Evolutionary conservation across 768 basidiomycete genomes (phyloP).

Genomic region (Trametopsis cervina): DNA sequence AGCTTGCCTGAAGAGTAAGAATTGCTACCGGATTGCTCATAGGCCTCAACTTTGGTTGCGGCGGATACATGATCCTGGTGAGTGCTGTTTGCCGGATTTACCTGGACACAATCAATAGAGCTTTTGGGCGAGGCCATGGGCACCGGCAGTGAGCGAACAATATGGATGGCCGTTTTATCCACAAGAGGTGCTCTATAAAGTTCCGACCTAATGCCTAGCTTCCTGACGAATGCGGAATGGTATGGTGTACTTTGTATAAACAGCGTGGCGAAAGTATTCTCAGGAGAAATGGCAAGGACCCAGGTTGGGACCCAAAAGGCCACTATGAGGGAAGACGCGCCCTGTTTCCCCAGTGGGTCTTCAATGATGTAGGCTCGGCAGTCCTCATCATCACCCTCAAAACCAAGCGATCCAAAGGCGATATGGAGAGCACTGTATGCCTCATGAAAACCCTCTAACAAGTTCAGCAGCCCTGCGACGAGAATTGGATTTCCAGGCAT

Average conservation of each 20-base stretch:
- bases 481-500: conserved; percentile 23
- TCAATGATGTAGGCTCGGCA: conserved; percentile 13
- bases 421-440: conserved; percentile 22
- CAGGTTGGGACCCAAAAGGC: conserved; percentile 23
- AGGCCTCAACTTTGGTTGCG: not conserved
- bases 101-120: too few relatives aligned
- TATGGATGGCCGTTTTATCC: not conserved
- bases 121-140: not conserved
- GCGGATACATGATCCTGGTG: too few relatives aligned
- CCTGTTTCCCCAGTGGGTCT: conserved; percentile 13
- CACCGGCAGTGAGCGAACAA: not conserved
- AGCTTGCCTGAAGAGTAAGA: not conserved
- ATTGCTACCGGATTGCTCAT: not conserved
- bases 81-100: not conserved
- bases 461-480: conserved; percentile 18
- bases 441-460: conserved; percentile 13
- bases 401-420: conserved; percentile 15
- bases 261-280: not conserved
- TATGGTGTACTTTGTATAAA: not conserved
- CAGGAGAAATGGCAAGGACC: conserved; percentile 15
- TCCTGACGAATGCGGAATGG: not conserved
- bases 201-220: conserved; percentile 2
- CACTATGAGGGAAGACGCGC: conserved; percentile 12
- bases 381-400: conserved; percentile 9
- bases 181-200: not conserved